These are phyloP conservation scores for Teunomyces barrocoloradensis DNA, from an alignment of 805 yeast species.

Conservation along the genomic window DNA sequence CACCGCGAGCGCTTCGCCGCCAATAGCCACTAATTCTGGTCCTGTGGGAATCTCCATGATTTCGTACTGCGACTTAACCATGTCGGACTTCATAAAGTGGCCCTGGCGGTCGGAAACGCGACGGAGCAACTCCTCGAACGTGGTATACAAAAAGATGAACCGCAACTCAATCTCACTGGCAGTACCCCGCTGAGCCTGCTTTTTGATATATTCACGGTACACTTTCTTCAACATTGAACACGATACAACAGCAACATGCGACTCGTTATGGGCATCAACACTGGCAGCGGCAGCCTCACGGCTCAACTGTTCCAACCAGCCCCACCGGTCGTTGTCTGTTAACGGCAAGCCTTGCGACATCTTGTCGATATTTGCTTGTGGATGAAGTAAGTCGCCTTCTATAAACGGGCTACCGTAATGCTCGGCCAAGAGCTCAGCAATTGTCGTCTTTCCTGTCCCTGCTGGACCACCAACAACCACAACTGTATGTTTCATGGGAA, in stretches of 20 bases:
- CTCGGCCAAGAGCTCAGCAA: constrained; percentile 52
- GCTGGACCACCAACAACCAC: constrained; percentile 91
- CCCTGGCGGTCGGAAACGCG: constrained; percentile 65
- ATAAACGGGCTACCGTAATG: constrained; percentile 53
- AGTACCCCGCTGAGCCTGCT: constrained; percentile 19
- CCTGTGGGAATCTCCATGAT: constrained; percentile 68
- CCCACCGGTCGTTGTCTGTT: constrained; percentile 89
- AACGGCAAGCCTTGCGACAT: constrained; percentile 82
- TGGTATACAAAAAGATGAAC: constrained; percentile 67
- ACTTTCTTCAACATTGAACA: constrained; percentile 81
- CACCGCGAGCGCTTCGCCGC: constrained; percentile 35
- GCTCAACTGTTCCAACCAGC: constrained; percentile 67
- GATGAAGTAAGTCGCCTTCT: constrained; percentile 87
- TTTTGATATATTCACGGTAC: constrained; percentile 65
- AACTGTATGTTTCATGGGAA: constrained; percentile 23
- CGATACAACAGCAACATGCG: constrained; percentile 53
- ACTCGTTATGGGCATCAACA: constrained; percentile 14
- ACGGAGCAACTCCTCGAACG: constrained; percentile 54
- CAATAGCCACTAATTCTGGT: constrained; percentile 33
- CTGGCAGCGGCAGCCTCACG: constrained; percentile 37
- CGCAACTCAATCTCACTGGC: constrained; percentile 39
- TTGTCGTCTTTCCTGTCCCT: constrained; percentile 91
- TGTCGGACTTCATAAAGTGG: constrained; percentile 85
- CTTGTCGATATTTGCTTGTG: constrained; percentile 66
- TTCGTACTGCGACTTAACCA: constrained; percentile 77